Evolutionary conservation across 2,329 filamentous ascomycete species (phyloP), one percentile per base, ranked within the genome.

Genomic region (Graphilbum ipis-grandicollis): DNA sequence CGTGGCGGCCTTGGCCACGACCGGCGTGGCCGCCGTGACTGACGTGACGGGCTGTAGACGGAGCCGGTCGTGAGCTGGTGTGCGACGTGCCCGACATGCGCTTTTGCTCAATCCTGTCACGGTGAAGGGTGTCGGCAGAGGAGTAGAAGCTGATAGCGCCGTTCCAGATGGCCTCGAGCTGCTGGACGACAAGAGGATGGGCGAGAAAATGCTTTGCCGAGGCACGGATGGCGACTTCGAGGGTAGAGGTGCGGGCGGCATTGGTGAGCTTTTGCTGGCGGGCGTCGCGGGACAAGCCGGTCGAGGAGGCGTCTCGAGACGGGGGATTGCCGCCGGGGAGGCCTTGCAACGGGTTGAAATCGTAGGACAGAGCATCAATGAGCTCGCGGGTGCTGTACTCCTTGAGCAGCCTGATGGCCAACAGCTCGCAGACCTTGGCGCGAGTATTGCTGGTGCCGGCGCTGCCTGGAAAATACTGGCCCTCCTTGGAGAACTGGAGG

Each of bases 91-190:
- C 23, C 31, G 3, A 19, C 5, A 37, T 42, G 42, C 32, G 47
- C 49, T 1, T 55, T 46, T 18, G 55, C 50, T n/a, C n/a, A n/a
- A n/a, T n/a, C 8, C 58, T 53, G 22, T 63, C 65, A 34, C 84
- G 75, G 53, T 94, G 88, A 19, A 94, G 60, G 44, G 71, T 80
- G 53, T 94, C 86, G 5, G 84, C 83, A 12, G 79, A 75, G 2
- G 84, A 90, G 56, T 93, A 85, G 51, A 96, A 94, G 46, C 90
- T 85, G 45, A 96, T 90, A 15, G 81, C 88, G 21, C 88, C 88
- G 17, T 84, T 88, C 88, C 88, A 96, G 43, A 96, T 93, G 32
- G 85, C 86, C 55, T 94, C 85, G n/a, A 96, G 65, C 52, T 94
- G 86, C 54, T 92, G 84, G 9, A 94, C 79, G 1, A 94, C 85